Base-by-base conservation (phyloP, 805 yeast genomes). In the Blastobotrys muscicola region DNA sequence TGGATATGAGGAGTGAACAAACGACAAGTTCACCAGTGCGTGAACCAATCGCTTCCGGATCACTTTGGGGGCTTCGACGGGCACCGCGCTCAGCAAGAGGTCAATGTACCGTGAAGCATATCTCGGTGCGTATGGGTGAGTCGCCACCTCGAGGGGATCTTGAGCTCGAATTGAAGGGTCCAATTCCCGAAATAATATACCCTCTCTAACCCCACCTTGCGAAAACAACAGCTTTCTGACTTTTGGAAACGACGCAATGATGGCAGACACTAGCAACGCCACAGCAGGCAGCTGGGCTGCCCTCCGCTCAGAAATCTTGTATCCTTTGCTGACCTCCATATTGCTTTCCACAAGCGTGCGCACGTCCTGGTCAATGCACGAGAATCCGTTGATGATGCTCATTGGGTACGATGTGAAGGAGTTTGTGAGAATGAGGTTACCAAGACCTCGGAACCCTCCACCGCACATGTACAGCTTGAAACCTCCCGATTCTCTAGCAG, bases 121-220 rank as follows among this genome's bases (percentile, higher is more conserved):
- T 31, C 80, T 61, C 11, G 85, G 85, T 2, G 87, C 83, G 59
- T 79, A 82, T 3, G 84, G 85, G 53, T 75, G 64, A 3, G 90
- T 75, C 2, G 86, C 84, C 2, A 82, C 75, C 14, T 78, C 53
- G 16, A 82, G 55, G 4, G 92, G 92, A 52, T 82, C 90, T 53
- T 80, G 80, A 2, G 72, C 61, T 48, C 81, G 71, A 29, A 81
- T 68, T 32, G 69, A 69, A 14, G 70, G 64, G 14, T 85, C 78
- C 31, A 82, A 64, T 53, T 72, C 71, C 5, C 82, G 75, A 56
- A 76, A 82, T 32, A 83, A 54, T 1, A 79, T 77, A 47, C 90
- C 90, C 62, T 82, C 90, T 51, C 90, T 68, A 15, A 82, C 80
- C 45, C 87, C 87, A 50, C 86, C 87, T 58, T 82, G 86, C 45